Percentiles rank a stretch among this genome's conserved stretches.
phyloP scores from a whole-genome alignment of 73 alveolate genomes.

The Tetrahymena thermophila region DNA sequence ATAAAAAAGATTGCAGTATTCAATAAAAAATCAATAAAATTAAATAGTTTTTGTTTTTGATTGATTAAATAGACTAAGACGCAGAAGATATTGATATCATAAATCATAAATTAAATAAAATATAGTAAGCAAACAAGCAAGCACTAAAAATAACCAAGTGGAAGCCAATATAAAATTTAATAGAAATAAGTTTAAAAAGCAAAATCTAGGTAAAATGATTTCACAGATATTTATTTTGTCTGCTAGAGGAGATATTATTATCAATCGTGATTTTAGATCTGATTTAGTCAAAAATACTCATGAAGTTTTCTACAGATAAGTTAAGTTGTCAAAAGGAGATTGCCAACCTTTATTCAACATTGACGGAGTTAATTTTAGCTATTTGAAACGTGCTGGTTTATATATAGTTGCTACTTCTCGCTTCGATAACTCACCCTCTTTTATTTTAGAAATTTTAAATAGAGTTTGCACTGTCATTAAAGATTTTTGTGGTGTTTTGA shows the following conservation, averaged over 20 bases:
- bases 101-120: neutral
- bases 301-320: slow-evolving; percentile 54
- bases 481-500: slow-evolving; percentile 46
- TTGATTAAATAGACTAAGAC: neutral
- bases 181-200: neutral
- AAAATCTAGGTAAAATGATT: slow-evolving; percentile 12
- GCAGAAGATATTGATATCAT: neutral
- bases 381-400: slow-evolving; percentile 54
- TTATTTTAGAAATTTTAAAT: slow-evolving; percentile 36
- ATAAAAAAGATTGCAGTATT: neutral
- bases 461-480: slow-evolving; percentile 37
- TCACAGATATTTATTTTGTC: slow-evolving; percentile 57
- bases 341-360: slow-evolving; percentile 52
- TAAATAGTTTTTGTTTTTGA: neutral
- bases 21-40: neutral
- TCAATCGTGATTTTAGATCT: slow-evolving; percentile 51
- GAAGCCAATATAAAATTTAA: neutral
- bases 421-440: slow-evolving; percentile 34
- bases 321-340: slow-evolving; percentile 48
- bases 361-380: slow-evolving; percentile 55
- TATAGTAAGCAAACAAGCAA: neutral
- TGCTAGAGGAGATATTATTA: slow-evolving; percentile 62
- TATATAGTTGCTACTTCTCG: slow-evolving; percentile 41
- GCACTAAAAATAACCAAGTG: neutral
- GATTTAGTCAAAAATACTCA: slow-evolving; percentile 54